A percentile compares a stretch with the other conserved stretches of the same genome.
Conservation (phyloP, 1,139 yeast species). For the Hemisphaericaspora subhashii region DNA sequence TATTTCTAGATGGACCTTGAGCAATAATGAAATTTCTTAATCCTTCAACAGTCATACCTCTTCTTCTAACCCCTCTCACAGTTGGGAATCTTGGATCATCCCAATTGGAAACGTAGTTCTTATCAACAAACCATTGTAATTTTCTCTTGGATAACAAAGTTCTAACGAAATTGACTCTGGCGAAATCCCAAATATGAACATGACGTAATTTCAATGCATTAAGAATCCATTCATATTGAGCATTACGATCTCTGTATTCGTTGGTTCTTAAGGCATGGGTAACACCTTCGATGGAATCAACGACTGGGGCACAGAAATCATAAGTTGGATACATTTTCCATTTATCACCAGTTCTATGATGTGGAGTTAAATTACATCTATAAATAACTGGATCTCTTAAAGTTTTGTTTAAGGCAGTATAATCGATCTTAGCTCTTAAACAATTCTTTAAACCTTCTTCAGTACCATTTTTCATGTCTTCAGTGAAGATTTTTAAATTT, state of each 20-base stretch:
- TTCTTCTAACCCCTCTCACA: constrained; percentile 96
- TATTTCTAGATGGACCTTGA: constrained; percentile 97
- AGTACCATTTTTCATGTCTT: constrained; percentile 91
- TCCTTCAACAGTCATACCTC: constrained; percentile 99
- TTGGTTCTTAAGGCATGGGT: constrained; percentile 96
- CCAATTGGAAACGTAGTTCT: constrained; percentile 84
- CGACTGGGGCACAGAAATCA: constrained; percentile 97
- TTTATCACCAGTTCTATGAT: constrained; percentile 85
- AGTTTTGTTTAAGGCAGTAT: constrained; percentile 86
- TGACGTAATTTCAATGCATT: constrained; percentile 77
- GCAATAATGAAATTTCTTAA: constrained; percentile 86
- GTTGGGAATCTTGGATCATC: constrained; percentile 99
- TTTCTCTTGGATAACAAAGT: constrained; percentile 94
- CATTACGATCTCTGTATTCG: constrained; percentile 97
- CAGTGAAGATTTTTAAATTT: constrained; percentile 76
- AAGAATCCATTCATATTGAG: constrained; percentile 96
- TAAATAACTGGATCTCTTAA: constrained; percentile 96
- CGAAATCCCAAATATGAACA: constrained; percentile 96
- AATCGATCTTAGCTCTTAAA: constrained; percentile 93
- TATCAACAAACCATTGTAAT: constrained; percentile 97
- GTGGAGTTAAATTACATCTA: constrained; percentile 95
- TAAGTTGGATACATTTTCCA: constrained; percentile 98
- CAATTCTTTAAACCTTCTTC: constrained; percentile 88
- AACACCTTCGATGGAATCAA: constrained; percentile 92
- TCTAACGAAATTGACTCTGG: constrained; percentile 93